phyloP scores from a whole-genome alignment of 2,329 filamentous ascomycete species.

The Thelonectria discophora region DNA sequence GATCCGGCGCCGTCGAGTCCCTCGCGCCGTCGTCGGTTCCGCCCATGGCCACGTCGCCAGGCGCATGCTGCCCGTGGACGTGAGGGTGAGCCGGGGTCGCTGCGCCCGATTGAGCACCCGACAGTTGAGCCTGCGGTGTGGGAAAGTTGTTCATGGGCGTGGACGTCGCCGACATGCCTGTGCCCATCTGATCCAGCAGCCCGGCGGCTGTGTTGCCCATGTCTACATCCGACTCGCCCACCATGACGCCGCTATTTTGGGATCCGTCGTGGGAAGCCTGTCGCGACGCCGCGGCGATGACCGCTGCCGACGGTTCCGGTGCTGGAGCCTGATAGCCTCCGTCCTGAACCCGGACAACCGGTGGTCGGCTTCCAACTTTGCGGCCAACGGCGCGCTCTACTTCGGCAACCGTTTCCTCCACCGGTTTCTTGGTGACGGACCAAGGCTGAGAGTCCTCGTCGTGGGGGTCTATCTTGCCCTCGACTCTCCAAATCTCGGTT shows the following conservation, averaged over 20 bases:
- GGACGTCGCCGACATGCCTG: slow-evolving; percentile 65
- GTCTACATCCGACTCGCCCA: slow-evolving; percentile 69
- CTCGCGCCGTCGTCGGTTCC: slow-evolving; percentile 55
- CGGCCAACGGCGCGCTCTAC: slow-evolving; percentile 77
- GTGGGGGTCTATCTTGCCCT: slow-evolving; percentile 61
- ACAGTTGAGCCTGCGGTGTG: slow-evolving; percentile 68
- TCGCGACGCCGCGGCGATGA: slow-evolving; percentile 32
- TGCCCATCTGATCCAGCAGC: slow-evolving; percentile 74
- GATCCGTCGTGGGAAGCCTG: slow-evolving; percentile 62
- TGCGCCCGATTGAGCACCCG: slow-evolving; percentile 63
- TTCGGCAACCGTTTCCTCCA: slow-evolving; percentile 78
- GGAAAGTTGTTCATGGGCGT: slow-evolving; percentile 70
- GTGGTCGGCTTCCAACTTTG: slow-evolving; percentile 69
- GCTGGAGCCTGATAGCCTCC: slow-evolving; percentile 76
- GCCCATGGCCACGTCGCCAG: slow-evolving; percentile 59
- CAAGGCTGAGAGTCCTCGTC: slow-evolving; percentile 56
- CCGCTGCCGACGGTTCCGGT: slow-evolving; percentile 53
- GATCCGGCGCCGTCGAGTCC: slow-evolving; percentile 56
- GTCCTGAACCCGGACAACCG: slow-evolving; percentile 77
- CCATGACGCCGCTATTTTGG: slow-evolving; percentile 63
- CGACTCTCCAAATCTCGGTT: slow-evolving; percentile 70
- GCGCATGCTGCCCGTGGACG: slow-evolving; percentile 30
- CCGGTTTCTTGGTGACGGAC: slow-evolving; percentile 57
- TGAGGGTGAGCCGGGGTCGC: slow-evolving; percentile 59
- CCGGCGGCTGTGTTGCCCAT: slow-evolving; percentile 72